Conservation (phyloP, 305 asterid species). For the Stenogyne calaminthoides region DNA sequence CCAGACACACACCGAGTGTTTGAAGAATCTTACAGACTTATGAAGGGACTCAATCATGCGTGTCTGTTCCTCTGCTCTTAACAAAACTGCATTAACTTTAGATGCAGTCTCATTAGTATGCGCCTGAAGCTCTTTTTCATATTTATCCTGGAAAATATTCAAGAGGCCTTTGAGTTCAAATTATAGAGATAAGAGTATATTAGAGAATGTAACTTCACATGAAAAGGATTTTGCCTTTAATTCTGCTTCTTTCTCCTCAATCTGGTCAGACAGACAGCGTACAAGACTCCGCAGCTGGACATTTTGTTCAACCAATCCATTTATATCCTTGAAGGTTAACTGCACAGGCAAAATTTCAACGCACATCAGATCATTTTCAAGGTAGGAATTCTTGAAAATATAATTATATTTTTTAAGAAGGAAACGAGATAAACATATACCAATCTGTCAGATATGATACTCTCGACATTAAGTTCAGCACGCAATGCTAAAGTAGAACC, state of each 20-base stretch:
- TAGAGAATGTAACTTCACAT: not conserved
- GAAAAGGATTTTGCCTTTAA: constrained; percentile 55
- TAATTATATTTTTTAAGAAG: not conserved
- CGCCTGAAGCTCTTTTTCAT: constrained; percentile 74
- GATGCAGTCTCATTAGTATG: constrained; percentile 60
- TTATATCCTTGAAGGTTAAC: constrained; percentile 89
- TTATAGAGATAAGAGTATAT: not conserved
- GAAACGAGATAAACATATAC: constrained; percentile 36
- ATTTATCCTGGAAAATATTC: constrained; percentile 52
- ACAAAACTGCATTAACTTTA: constrained; percentile 71
- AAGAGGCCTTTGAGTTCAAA: constrained; percentile 24
- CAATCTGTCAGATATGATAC: constrained; percentile 54
- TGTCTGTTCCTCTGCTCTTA: constrained; percentile 84
- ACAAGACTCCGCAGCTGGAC: constrained; percentile 79
- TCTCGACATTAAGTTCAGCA: constrained; percentile 47
- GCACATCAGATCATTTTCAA: constrained; percentile 14
- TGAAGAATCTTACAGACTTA: constrained; percentile 63
- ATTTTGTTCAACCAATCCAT: constrained; percentile 87
- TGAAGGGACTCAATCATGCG: constrained; percentile 95
- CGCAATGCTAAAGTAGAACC: constrained; percentile 34
- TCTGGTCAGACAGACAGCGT: constrained; percentile 71
- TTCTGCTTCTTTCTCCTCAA: constrained; percentile 68
- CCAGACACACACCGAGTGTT: constrained; percentile 21
- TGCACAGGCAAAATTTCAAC: constrained; percentile 37
- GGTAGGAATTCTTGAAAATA: not conserved